Conservation (phyloP, 345 rosid genomes). For the Salix dunnii region DNA sequence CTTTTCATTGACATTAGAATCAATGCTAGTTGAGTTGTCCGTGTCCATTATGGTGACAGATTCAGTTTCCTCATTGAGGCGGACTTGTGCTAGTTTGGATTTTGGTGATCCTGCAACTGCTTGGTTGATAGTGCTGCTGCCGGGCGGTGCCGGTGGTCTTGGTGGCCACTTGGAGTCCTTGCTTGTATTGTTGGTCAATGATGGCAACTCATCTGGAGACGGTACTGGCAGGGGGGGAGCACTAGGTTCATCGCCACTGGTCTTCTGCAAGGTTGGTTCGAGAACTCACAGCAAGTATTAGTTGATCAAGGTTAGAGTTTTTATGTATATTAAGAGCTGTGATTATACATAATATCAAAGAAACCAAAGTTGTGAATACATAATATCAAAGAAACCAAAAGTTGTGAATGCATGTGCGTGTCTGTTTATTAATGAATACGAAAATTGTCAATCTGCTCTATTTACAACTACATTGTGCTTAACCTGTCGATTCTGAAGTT, state of each 20-base stretch:
- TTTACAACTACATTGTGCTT: neutral
- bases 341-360: neutral
- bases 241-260: slow-evolving; percentile 9
- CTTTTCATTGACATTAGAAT: slow-evolving; percentile 25
- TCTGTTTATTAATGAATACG: neutral
- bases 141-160: slow-evolving; percentile 17
- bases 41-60: slow-evolving; percentile 12
- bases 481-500: neutral
- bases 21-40: slow-evolving; percentile 8
- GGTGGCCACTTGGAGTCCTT: slow-evolving; percentile 22
- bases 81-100: slow-evolving; percentile 18
- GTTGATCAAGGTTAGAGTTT: neutral
- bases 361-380: neutral
- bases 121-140: slow-evolving; percentile 17
- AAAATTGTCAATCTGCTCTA: neutral
- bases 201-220: slow-evolving; percentile 14
- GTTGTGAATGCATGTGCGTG: neutral
- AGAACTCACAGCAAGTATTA: slow-evolving; percentile 3
- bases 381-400: neutral
- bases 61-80: slow-evolving; percentile 15
- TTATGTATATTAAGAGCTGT: neutral
- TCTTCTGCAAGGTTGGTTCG: slow-evolving; percentile 29
- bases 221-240: too few species aligned
- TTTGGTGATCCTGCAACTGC: slow-evolving; percentile 23
- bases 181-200: slow-evolving; percentile 4